Evolutionary conservation across 1,139 yeast species (phyloP).

Genomic region (Kodamaea arcana): DNA sequence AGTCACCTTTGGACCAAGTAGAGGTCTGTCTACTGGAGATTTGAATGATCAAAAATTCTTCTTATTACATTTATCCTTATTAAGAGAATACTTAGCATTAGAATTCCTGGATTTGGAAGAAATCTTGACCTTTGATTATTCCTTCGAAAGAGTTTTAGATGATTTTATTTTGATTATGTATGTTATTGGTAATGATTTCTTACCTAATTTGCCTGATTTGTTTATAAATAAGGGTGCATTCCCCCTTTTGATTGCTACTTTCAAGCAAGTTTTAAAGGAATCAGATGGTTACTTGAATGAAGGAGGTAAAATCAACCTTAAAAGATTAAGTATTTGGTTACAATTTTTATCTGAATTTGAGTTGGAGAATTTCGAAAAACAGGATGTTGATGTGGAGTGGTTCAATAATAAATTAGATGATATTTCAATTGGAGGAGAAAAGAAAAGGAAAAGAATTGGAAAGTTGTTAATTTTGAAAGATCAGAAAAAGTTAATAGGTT

Average conservation of each 20-base stretch:
- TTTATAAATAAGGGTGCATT: conserved; percentile 94
- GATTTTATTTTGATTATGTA: conserved; percentile 90
- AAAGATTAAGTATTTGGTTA: conserved; percentile 71
- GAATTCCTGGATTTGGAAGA: conserved; percentile 74
- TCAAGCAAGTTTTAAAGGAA: conserved; percentile 71
- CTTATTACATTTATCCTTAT: conserved; percentile 76
- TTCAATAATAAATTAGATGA: conserved; percentile 79
- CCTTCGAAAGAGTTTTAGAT: conserved; percentile 86
- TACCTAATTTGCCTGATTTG: conserved; percentile 94
- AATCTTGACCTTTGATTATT: conserved; percentile 63
- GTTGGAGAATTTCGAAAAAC: conserved; percentile 73
- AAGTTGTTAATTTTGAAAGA: conserved; percentile 63
- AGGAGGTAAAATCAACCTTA: conserved; percentile 73
- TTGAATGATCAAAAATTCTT: conserved; percentile 78
- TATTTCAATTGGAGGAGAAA: conserved; percentile 69
- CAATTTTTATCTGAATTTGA: conserved; percentile 67
- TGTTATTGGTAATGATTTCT: conserved; percentile 96
- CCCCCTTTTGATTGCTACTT: conserved; percentile 81
- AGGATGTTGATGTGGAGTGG: conserved; percentile 87
- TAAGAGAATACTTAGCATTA: conserved; percentile 84
- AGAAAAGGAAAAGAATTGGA: conserved; percentile 62
- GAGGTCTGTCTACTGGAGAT: conserved; percentile 45
- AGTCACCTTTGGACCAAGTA: conserved; percentile 76
- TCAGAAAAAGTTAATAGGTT: conserved; percentile 63
- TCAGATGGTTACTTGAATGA: conserved; percentile 85